Evolutionary conservation across 225 moss, liverwort and hornwort genomes (phyloP), one percentile per base, ranked within the genome.

Genomic region (Asterella californica): DNA sequence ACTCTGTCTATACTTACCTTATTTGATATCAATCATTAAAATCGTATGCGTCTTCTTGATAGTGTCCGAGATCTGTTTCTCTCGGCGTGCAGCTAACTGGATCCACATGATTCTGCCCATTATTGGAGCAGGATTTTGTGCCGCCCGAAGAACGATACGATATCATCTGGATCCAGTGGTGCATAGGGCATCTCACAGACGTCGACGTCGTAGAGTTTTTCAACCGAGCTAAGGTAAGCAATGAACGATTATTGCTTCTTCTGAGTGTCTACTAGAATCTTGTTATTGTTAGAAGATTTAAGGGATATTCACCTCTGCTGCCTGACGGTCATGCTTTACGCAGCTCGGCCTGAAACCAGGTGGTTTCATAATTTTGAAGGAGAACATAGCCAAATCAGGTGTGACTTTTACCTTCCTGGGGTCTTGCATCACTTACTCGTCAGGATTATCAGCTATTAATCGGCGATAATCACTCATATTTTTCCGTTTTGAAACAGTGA

Each of bases 111-210:
- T 21, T 25, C 11, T 54, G 19, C 18, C 12, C 37, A 18, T 70
- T 47, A 68, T 11, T 29, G 52, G 29, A 63, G 68, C 89, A 99
- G 95, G 93, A 99, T 72, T 99, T 93, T 65, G 85, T 89, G 63
- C 99, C 93, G 61, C 82, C 90, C 60, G 61, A 32, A 22, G 88
- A 85, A 45, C 91, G 95, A 69, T 99, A 99, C 84, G 93, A 95
- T 81, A 84, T 95, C 37, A 90, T 99, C 80, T 99, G 99, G 99
- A 91, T 99, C 63, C 99, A 99, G 62, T 99, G 99, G 99, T 99
- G 99, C 84, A 95, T 99, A 82, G 99, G 95, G 70, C 93, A 99
- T 81, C 85, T 99, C 78, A 99, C 95, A 60, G 99, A 99, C 77
- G 83, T 84, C 63, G 99, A 99, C 68, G 90, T 95, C 72, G 63